Conservation (phyloP, 805 yeast genomes). For the Kuraishia borneana region DNA sequence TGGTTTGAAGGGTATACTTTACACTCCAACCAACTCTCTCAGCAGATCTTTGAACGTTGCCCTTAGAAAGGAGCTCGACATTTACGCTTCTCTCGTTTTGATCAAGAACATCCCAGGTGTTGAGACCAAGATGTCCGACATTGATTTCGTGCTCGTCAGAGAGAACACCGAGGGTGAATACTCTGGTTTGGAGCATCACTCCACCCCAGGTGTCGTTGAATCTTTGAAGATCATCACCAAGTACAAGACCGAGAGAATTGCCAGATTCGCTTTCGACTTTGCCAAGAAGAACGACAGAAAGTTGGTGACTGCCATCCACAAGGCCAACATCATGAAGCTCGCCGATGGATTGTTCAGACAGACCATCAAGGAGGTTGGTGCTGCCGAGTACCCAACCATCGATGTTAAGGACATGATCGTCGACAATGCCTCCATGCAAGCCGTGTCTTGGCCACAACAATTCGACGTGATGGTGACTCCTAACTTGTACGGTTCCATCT, state of each 20-base stretch:
- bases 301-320: slow-evolving; percentile 93
- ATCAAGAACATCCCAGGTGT: slow-evolving; percentile 94
- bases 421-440: slow-evolving; percentile 99
- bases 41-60: slow-evolving; percentile 90
- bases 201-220: slow-evolving; percentile 97
- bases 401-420: slow-evolving; percentile 88
- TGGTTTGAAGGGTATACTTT: slow-evolving; percentile 92
- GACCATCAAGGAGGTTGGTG: slow-evolving; percentile 81
- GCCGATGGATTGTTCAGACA: slow-evolving; percentile 97
- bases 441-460: slow-evolving; percentile 96
- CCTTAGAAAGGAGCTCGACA: slow-evolving; percentile 90
- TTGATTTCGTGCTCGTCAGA: slow-evolving; percentile 91
- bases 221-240: slow-evolving; percentile 91
- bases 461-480: slow-evolving; percentile 97
- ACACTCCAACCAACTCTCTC: slow-evolving; percentile 74
- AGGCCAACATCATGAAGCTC: slow-evolving; percentile 97
- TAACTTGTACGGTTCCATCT: slow-evolving; percentile 93
- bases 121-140: slow-evolving; percentile 75
- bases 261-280: slow-evolving; percentile 93
- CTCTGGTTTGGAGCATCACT: slow-evolving; percentile 96
- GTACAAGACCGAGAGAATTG: slow-evolving; percentile 92
- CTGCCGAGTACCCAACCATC: slow-evolving; percentile 75
- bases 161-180: slow-evolving; percentile 99
- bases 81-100: slow-evolving; percentile 89
- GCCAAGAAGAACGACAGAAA: slow-evolving; percentile 89